These are phyloP conservation scores for Flaveria brownii DNA, from an alignment of 129 eudicot genomes.

Conservation along the genomic window DNA sequence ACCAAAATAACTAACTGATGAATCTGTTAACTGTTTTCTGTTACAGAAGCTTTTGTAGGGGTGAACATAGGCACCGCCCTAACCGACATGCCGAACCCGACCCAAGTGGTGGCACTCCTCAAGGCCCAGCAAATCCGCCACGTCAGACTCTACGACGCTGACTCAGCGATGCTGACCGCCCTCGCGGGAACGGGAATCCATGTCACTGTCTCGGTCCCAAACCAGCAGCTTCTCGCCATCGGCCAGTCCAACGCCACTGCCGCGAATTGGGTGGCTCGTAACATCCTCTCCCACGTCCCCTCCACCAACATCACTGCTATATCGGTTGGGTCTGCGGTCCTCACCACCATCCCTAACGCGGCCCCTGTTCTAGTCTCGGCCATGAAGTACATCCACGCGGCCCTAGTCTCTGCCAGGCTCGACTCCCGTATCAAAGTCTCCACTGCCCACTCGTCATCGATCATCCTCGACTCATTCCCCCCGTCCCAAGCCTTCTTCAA, in stretches of 20 bases:
- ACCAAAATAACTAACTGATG: too few species aligned
- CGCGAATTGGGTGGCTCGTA: slow-evolving; percentile 80
- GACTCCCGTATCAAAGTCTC: slow-evolving; percentile 71
- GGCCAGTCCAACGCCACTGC: slow-evolving; percentile 87
- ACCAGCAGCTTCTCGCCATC: slow-evolving; percentile 71
- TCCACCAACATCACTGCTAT: slow-evolving; percentile 78
- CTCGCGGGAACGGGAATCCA: slow-evolving; percentile 67
- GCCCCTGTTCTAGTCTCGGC: slow-evolving; percentile 66
- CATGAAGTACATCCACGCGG: slow-evolving; percentile 70
- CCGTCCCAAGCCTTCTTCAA: slow-evolving; percentile 91
- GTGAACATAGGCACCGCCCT: slow-evolving; percentile 80
- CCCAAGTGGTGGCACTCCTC: slow-evolving; percentile 79
- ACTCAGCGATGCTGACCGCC: slow-evolving; percentile 76
- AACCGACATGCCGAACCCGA: slow-evolving; percentile 82
- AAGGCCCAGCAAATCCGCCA: slow-evolving; percentile 68
- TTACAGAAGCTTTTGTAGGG: slow-evolving; percentile 71
- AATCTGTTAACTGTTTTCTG: neutral
- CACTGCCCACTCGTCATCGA: slow-evolving; percentile 66
- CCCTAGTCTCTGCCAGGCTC: slow-evolving; percentile 71
- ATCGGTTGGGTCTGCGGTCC: slow-evolving; percentile 80
- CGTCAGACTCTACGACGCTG: slow-evolving; percentile 76
- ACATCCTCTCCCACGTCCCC: slow-evolving; percentile 64
- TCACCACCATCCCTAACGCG: slow-evolving; percentile 61
- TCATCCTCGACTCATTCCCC: slow-evolving; percentile 83
- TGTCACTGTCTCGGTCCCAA: slow-evolving; percentile 68